Conservation (phyloP, 371 early-diverging fungal species). For the Umbelopsis sp. region DNA sequence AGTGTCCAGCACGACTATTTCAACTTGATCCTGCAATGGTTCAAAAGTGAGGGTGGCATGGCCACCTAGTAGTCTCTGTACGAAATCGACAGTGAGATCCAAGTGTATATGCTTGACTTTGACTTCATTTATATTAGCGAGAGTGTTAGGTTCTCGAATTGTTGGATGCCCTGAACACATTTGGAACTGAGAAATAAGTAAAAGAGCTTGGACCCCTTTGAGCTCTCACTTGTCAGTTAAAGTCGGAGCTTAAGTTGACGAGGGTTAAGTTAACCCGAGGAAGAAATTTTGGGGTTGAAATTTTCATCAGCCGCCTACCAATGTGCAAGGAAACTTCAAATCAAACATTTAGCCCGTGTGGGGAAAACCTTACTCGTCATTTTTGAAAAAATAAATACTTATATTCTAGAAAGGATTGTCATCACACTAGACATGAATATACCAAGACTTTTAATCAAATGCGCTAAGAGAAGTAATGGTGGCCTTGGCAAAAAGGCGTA, state of each 20-base stretch:
- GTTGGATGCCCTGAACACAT: conserved; percentile 18
- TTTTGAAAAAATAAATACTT: too few relatives aligned
- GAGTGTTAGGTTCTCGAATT: conserved; percentile 70
- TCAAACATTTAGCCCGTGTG: too few relatives aligned
- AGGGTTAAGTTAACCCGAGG: too few relatives aligned
- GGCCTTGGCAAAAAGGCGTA: too few relatives aligned
- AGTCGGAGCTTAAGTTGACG: not conserved
- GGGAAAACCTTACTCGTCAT: too few relatives aligned
- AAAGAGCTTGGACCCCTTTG: not conserved
- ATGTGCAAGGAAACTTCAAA: too few relatives aligned
- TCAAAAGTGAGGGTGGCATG: conserved; percentile 53
- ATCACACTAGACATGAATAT: too few relatives aligned
- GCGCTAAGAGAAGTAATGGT: too few relatives aligned
- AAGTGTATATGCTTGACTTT: conserved; percentile 67
- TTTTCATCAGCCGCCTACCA: too few relatives aligned
- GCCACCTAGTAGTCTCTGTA: conserved; percentile 56
- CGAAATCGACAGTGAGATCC: conserved; percentile 70
- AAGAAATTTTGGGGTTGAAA: too few relatives aligned
- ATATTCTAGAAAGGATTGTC: too few relatives aligned
- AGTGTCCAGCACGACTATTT: conserved; percentile 68
- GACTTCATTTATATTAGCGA: conserved; percentile 70
- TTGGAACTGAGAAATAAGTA: not conserved
- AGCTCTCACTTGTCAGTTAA: not conserved
- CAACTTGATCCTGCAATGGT: conserved; percentile 39
- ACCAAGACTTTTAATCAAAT: too few relatives aligned